Conservation (phyloP, 2,329 filamentous ascomycete species). For the Diaporthe caulivora region DNA sequence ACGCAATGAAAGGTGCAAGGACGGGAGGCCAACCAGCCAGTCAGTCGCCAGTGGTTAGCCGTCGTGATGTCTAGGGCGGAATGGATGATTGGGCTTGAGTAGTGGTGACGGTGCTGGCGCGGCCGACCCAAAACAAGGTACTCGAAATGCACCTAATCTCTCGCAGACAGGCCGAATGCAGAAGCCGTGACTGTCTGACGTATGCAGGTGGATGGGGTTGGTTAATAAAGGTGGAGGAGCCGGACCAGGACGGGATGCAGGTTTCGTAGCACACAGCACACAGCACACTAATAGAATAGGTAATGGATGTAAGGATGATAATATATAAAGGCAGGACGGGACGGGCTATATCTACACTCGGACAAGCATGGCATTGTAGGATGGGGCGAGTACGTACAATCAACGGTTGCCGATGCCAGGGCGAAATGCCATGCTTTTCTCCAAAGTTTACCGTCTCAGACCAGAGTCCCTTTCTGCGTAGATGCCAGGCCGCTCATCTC, state of each 20-base stretch:
- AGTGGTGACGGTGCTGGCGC: slow-evolving; percentile 13
- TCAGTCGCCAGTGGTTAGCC: not conserved
- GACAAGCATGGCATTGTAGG: not conserved
- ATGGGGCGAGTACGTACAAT: not conserved
- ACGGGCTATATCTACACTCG: not conserved
- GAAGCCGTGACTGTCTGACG: slow-evolving; percentile 19
- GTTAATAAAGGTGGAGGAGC: slow-evolving; percentile 4
- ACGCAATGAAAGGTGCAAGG: not conserved
- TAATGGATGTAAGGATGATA: not conserved
- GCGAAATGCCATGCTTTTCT: slow-evolving; percentile 18
- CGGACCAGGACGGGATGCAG: not conserved
- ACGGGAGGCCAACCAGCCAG: slow-evolving; percentile 13
- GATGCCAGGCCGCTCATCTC: slow-evolving; percentile 7
- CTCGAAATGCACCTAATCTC: not conserved
- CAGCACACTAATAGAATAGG: too few species aligned
- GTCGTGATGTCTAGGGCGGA: slow-evolving; percentile 18
- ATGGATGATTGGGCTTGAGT: slow-evolving; percentile 20
- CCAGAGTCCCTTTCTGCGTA: not conserved
- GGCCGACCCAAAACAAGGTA: not conserved
- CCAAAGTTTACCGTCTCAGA: slow-evolving; percentile 7
- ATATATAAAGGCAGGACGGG: not conserved
- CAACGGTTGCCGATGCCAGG: not conserved
- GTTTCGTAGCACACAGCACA: not conserved
- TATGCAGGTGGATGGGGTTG: slow-evolving; percentile 20
- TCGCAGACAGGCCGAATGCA: slow-evolving; percentile 8